These are phyloP conservation scores for Oryza glaberrima DNA, from an alignment of 176 grass and related monocot genomes.

Conservation along the genomic window DNA sequence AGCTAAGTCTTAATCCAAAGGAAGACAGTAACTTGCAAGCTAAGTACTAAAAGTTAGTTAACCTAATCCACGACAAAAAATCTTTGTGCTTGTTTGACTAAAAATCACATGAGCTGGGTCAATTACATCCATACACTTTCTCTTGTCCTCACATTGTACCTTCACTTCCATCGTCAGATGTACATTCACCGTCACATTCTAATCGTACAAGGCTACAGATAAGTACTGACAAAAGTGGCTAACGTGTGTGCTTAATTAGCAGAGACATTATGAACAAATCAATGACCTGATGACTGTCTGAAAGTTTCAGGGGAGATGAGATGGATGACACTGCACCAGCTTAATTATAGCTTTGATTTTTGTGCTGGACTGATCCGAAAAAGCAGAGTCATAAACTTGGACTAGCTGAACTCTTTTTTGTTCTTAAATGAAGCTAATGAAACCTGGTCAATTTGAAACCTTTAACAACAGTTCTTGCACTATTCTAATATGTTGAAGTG, in stretches of 20 bases:
- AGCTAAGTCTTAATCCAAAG: not conserved
- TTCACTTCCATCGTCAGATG: not conserved
- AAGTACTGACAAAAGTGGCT: not conserved
- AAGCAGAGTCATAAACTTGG: not conserved
- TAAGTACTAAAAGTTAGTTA: conserved; percentile 28
- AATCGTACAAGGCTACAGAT: not conserved
- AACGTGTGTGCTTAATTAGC: not conserved
- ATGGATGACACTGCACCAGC: conserved; percentile 8
- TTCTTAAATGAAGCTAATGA: not conserved
- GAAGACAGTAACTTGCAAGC: conserved; percentile 7
- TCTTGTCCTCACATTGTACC: not conserved
- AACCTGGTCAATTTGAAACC: conserved; percentile 22
- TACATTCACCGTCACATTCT: not conserved
- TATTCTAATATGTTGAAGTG: too few relatives aligned
- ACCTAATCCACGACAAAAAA: conserved; percentile 20
- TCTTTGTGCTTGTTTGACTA: conserved; percentile 7
- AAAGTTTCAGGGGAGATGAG: not conserved
- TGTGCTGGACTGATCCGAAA: not conserved
- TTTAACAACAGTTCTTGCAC: not conserved
- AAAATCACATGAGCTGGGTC: not conserved
- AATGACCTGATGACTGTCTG: conserved; percentile 1
- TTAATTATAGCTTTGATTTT: not conserved
- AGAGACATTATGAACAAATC: conserved; percentile 7
- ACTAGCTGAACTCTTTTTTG: not conserved
- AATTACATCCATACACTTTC: not conserved